Evolutionary conservation across 495 filamentous ascomycete species (phyloP).

Genomic region (Margaritispora aquatica): DNA sequence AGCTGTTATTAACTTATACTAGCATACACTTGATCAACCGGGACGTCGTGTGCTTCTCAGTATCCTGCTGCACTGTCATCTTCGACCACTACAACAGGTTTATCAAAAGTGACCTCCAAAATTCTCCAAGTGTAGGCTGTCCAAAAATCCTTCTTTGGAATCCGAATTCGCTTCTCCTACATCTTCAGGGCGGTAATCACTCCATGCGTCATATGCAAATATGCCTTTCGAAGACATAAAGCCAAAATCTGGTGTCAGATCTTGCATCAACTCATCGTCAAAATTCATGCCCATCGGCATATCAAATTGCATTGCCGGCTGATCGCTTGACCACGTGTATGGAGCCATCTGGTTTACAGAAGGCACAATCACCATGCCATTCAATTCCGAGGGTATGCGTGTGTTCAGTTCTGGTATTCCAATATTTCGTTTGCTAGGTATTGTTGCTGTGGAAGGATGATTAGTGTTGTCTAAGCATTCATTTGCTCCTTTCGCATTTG

Average conservation of each 20-base stretch:
- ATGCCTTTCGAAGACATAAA: neutral
- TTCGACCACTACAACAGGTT: no score
- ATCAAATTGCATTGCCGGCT: neutral
- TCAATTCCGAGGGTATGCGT: neutral
- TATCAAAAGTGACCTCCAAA: no score
- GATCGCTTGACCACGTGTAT: neutral
- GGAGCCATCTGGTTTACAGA: neutral
- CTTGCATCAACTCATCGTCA: neutral
- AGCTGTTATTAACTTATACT: no score
- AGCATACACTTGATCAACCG: no score
- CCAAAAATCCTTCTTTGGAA: no score
- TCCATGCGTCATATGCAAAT: neutral
- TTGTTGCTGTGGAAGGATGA: neutral
- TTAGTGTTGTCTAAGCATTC: neutral
- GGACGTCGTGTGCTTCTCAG: no score
- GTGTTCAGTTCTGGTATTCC: neutral
- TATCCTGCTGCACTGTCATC: no score
- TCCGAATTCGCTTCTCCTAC: no score
- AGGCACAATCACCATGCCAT: neutral
- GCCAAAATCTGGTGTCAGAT: neutral
- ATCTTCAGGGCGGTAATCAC: neutral
- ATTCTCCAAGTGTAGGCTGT: no score
- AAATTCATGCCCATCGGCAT: neutral
- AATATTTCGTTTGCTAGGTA: no score
- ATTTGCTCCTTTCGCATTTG: neutral